A percentile compares a stretch with the other conserved stretches of the same genome.
phyloP scores from a whole-genome alignment of 139 green algal genomes.

The Closterium sp. region DNA sequence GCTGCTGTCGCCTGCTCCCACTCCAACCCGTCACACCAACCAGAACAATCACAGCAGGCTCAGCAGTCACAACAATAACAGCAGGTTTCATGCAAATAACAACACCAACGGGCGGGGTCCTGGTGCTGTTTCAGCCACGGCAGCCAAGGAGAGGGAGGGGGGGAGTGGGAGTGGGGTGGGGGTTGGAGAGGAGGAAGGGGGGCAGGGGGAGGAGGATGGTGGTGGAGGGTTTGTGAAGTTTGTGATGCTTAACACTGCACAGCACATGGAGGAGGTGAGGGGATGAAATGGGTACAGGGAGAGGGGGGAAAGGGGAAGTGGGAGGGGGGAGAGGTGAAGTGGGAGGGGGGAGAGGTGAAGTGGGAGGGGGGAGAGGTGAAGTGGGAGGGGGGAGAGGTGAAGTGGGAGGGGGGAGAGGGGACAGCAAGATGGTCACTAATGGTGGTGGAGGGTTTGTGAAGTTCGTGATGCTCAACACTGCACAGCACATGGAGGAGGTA shows the following conservation, averaged over 20 bases:
- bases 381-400: not conserved
- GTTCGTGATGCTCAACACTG: constrained; percentile 48
- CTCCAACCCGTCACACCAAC: not conserved
- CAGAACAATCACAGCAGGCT: not conserved
- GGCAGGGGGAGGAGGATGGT: constrained; percentile 26
- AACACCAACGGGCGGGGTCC: not conserved
- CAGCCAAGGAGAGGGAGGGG: not conserved
- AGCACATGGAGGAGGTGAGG: constrained; percentile 67
- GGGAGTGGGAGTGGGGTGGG: not conserved
- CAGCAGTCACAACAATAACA: not conserved
- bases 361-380: not conserved
- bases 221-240: constrained; percentile 56
- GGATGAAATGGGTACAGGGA: not conserved
- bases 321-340: not conserved
- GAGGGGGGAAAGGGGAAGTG: not conserved
- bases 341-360: not conserved
- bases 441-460: constrained; percentile 4
- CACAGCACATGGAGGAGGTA: constrained; percentile 69
- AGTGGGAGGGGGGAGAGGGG: not conserved
- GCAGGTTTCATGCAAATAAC: not conserved
- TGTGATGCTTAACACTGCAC: constrained; percentile 87
- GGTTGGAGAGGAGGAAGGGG: not conserved
- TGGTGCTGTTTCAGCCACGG: not conserved
- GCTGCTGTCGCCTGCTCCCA: constrained; percentile 55
- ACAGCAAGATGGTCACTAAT: too few relatives aligned